A percentile compares a stretch with the other conserved stretches of the same genome.
These are phyloP conservation scores for Arachnopeziza araneosa DNA, from an alignment of 2,329 filamentous ascomycete genomes.

Conservation along the genomic window DNA sequence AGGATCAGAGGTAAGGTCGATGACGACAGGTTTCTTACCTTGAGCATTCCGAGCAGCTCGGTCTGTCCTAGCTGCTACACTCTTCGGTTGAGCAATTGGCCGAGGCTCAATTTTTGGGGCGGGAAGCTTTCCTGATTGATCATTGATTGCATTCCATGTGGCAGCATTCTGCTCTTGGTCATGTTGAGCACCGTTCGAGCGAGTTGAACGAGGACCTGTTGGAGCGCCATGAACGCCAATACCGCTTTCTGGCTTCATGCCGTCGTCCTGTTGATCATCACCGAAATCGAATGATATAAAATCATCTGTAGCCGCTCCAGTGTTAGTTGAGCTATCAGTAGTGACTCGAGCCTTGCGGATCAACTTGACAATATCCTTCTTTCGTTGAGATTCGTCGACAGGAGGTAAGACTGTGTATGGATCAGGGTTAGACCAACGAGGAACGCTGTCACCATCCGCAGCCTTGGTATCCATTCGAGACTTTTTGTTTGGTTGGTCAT, in stretches of 20 bases:
- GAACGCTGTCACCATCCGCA: conserved; percentile 41
- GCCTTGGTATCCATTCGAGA: conserved; percentile 33
- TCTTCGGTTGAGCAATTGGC: background rate
- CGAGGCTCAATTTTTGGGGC: background rate
- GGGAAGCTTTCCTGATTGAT: background rate
- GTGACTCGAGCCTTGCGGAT: conserved; percentile 84
- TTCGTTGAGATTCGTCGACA: conserved; percentile 63
- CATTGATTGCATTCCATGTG: background rate
- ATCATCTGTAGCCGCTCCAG: conserved; percentile 62
- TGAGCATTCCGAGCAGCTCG: background rate
- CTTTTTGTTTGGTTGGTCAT: conserved; percentile 40
- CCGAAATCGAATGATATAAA: conserved; percentile 83
- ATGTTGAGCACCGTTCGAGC: background rate
- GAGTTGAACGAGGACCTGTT: conserved; percentile 18
- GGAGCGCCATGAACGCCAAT: conserved; percentile 14
- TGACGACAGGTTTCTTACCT: conserved; percentile 5
- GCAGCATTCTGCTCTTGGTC: background rate
- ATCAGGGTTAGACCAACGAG: conserved; percentile 94
- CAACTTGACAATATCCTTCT: conserved; percentile 82
- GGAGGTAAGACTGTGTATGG: conserved; percentile 86
- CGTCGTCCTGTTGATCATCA: conserved; percentile 33
- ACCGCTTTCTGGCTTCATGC: conserved; percentile 3
- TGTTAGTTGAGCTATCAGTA: conserved; percentile 40
- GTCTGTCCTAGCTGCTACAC: background rate
- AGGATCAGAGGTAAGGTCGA: conserved; percentile 33